phyloP scores from a whole-genome alignment of 179 eudicot genomes.

The Dionaea muscipula region DNA sequence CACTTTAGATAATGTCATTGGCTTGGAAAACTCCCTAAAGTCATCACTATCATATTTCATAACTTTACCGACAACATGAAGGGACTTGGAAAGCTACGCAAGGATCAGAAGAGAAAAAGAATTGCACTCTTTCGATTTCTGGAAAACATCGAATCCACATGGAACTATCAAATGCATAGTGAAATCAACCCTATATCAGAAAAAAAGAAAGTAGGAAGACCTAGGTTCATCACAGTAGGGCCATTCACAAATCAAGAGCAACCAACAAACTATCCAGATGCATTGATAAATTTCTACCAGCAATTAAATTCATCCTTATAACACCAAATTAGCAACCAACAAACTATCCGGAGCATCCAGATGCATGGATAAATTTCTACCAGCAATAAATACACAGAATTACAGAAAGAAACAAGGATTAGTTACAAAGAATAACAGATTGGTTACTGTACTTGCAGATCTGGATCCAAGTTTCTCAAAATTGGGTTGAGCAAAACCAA shows the following conservation, averaged over 20 bases:
- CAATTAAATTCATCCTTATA: not conserved
- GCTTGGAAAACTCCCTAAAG: no score
- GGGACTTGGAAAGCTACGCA: no score
- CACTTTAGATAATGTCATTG: no score
- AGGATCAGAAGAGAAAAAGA: not conserved
- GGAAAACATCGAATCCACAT: not conserved
- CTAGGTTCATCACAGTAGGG: not conserved
- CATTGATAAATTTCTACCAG: not conserved
- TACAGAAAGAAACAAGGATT: not conserved
- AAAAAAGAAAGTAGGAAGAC: not conserved
- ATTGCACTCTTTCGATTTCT: not conserved
- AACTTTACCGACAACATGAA: no score
- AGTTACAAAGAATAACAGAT: not conserved
- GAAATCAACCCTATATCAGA: not conserved
- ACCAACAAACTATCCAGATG: no score
- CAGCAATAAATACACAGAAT: not conserved
- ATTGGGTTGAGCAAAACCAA: not conserved
- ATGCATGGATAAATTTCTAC: not conserved
- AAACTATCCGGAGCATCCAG: not conserved
- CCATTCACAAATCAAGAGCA: not conserved
- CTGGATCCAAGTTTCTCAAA: conserved; percentile 1
- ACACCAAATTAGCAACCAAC: not conserved
- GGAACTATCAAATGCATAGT: not conserved
- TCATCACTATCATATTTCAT: no score
- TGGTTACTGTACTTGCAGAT: not conserved